These are phyloP conservation scores for Amanita rubescens DNA, from an alignment of 768 basidiomycete species.

Conservation along the genomic window DNA sequence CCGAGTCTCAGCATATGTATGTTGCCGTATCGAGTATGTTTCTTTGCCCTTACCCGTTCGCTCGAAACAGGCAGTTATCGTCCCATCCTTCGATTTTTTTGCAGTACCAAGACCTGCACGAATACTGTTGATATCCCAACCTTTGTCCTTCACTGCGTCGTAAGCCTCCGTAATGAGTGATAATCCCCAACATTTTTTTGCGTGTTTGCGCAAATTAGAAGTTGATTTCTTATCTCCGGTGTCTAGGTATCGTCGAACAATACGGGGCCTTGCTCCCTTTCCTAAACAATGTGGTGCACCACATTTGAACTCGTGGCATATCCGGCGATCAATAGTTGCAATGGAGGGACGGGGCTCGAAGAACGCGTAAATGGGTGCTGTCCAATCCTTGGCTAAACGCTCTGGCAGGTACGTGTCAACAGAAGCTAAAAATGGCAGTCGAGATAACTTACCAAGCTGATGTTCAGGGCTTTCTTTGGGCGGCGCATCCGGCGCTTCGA, in stretches of 20 bases:
- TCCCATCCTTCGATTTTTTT: constrained; percentile 8
- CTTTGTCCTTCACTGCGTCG: neutral
- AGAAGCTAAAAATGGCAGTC: neutral
- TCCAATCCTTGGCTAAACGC: neutral
- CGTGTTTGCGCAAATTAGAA: constrained; percentile 20
- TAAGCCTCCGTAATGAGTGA: no score
- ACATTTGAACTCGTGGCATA: neutral
- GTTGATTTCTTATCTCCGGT: constrained; percentile 9
- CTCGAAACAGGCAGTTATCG: constrained; percentile 22
- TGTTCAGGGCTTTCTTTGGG: no score
- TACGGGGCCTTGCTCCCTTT: neutral
- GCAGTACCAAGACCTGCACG: no score
- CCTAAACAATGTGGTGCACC: neutral
- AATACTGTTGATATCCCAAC: no score
- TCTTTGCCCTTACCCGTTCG: constrained; percentile 18
- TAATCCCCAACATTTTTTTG: constrained; percentile 21
- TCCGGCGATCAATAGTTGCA: no score
- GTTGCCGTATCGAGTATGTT: constrained; percentile 23
- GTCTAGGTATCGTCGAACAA: constrained; percentile 9
- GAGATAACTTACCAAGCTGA: no score
- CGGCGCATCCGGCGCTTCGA: no score
- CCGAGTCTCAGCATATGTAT: constrained; percentile 19
- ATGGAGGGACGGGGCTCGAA: no score
- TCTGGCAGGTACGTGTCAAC: neutral
- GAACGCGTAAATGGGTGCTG: constrained; percentile 7